These are phyloP conservation scores for Filobasidium floriforme DNA, from an alignment of 768 basidiomycete genomes.

Conservation along the genomic window DNA sequence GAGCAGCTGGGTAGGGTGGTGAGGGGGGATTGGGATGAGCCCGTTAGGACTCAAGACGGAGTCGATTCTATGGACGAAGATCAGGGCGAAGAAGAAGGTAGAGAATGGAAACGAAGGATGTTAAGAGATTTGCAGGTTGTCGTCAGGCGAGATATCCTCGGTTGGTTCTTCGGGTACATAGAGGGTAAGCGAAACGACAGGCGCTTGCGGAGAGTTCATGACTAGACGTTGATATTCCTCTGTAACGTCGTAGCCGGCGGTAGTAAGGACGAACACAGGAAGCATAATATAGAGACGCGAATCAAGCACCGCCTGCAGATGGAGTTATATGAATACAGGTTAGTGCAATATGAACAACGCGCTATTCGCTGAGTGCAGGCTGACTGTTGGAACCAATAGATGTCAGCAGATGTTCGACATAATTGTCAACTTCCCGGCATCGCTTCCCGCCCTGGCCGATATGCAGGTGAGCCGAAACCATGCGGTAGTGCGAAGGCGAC, in stretches of 20 bases:
- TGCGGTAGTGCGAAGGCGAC: no score
- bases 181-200: not conserved
- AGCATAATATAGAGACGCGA: slow-evolving; percentile 63
- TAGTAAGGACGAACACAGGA: slow-evolving; percentile 36
- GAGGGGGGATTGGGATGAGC: slow-evolving; percentile 50
- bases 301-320: slow-evolving; percentile 94
- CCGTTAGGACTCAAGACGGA: not conserved
- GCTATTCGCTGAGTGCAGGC: no score
- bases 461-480: slow-evolving; percentile 55
- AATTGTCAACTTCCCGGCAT: slow-evolving; percentile 88
- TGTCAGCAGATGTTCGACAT: slow-evolving; percentile 84
- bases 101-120: not conserved
- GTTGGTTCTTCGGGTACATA: slow-evolving; percentile 16
- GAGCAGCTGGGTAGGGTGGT: slow-evolving; percentile 75
- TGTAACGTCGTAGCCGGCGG: slow-evolving; percentile 46
- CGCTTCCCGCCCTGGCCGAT: slow-evolving; percentile 73
- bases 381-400: slow-evolving; percentile 32
- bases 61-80: slow-evolving; percentile 46
- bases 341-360: slow-evolving; percentile 25
- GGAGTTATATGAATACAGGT: slow-evolving; percentile 79
- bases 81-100: slow-evolving; percentile 60
- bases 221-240: slow-evolving; percentile 5
- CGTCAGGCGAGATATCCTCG: slow-evolving; percentile 47
- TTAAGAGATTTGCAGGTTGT: slow-evolving; percentile 52
- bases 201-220: not conserved